Conservation (phyloP, 257 asterid genomes). For the Ehretia macrophylla region DNA sequence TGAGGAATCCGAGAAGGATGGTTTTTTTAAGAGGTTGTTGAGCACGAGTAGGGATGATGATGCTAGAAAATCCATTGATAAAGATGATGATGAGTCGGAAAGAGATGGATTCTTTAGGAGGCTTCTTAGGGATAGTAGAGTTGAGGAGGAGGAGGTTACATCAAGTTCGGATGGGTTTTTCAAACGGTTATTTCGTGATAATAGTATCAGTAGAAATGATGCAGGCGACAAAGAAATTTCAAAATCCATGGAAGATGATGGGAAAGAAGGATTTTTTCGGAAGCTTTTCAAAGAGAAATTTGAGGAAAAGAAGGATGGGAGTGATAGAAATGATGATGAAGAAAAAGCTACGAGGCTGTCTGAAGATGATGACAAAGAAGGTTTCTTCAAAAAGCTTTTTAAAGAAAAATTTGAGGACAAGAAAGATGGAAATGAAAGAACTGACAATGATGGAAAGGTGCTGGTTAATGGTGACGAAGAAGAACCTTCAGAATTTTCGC, state of each 20-base stretch:
- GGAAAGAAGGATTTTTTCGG: conserved; percentile 69
- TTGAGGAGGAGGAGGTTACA: neutral
- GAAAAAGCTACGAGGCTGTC: conserved; percentile 49
- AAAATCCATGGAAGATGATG: conserved; percentile 66
- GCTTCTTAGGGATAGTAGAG: conserved; percentile 7
- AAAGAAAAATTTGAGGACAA: conserved; percentile 60
- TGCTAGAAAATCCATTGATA: conserved; percentile 31
- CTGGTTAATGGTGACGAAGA: conserved; percentile 64
- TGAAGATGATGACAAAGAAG: conserved; percentile 67
- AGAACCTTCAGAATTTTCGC: conserved; percentile 59
- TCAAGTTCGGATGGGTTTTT: conserved; percentile 3
- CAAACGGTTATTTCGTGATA: conserved; percentile 3
- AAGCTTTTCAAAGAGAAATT: conserved; percentile 33
- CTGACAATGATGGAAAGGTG: conserved; percentile 52
- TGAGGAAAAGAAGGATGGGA: conserved; percentile 67
- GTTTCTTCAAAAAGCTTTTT: conserved; percentile 72
- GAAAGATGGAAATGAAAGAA: conserved; percentile 41
- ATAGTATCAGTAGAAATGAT: neutral
- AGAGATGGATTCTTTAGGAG: conserved; percentile 26
- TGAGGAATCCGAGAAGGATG: conserved; percentile 69
- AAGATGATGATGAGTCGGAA: conserved; percentile 43
- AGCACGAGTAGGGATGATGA: conserved; percentile 36
- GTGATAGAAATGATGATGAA: conserved; percentile 47
- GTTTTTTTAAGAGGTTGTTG: conserved; percentile 64
- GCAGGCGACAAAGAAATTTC: conserved; percentile 27